Conservation (phyloP, 768 basidiomycete genomes). For the Cystobasidium ongulense region DNA sequence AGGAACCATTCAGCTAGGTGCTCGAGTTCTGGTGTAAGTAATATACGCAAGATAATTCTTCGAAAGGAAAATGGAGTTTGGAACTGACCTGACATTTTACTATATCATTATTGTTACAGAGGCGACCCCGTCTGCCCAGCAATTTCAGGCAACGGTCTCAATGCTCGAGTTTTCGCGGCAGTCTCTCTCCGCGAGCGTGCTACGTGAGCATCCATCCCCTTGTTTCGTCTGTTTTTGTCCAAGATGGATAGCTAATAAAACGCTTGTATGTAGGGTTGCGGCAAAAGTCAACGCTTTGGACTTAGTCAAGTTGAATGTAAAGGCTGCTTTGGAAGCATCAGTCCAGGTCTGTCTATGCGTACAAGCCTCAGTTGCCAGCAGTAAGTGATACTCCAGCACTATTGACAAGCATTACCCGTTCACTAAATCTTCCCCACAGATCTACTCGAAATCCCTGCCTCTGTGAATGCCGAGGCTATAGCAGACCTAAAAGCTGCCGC, state of each 20-base stretch:
- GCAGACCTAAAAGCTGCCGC: neutral
- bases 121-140: slow-evolving; percentile 11
- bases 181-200: slow-evolving; percentile 15
- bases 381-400: neutral
- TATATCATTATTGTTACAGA: neutral
- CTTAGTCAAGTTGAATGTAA: neutral
- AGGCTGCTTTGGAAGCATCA: neutral
- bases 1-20: neutral
- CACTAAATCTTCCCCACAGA: neutral
- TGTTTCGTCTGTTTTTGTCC: too few species aligned
- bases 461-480: neutral
- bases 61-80: neutral
- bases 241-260: too few species aligned
- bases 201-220: slow-evolving; percentile 7
- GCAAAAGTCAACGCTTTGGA: neutral
- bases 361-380: neutral
- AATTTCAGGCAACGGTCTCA: neutral
- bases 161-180: slow-evolving; percentile 19
- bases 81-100: too few species aligned
- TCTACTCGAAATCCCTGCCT: neutral
- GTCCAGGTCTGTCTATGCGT: slow-evolving; percentile 13
- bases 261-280: neutral
- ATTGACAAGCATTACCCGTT: neutral
- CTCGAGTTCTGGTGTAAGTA: slow-evolving; percentile 1
- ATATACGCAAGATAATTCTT: neutral